Percentiles rank a stretch among this genome's conserved stretches.
Conservation (phyloP, 1,284 basidiomycete genomes). For the Meira miltonrushii region DNA sequence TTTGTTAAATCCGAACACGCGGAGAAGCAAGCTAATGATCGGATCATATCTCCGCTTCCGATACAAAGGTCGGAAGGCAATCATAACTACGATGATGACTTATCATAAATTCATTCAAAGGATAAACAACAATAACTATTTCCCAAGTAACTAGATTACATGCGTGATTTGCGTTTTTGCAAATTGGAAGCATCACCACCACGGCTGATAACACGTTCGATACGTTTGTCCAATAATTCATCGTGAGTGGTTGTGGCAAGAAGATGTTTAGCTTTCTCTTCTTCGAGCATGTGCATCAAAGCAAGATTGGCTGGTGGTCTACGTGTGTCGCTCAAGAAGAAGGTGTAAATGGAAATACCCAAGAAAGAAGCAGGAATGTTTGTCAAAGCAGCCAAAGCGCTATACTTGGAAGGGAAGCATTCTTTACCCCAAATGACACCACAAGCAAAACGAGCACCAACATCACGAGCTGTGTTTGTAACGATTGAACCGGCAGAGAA, state of each 20-base stretch:
- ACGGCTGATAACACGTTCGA: constrained; percentile 24
- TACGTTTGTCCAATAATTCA: constrained; percentile 34
- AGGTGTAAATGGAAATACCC: constrained; percentile 35
- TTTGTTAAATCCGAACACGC: too few species aligned
- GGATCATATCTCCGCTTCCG: too few species aligned
- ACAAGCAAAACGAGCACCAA: constrained; percentile 33
- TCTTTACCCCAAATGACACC: constrained; percentile 31
- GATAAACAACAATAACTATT: too few species aligned
- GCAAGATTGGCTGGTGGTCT: constrained; percentile 27
- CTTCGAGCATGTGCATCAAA: constrained; percentile 25
- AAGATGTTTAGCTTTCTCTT: constrained; percentile 23
- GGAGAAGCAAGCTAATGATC: too few species aligned
- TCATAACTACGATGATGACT: too few species aligned
- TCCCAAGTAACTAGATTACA: too few species aligned
- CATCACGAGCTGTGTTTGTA: constrained; percentile 38
- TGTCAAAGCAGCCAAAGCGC: constrained; percentile 34
- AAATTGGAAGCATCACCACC: constrained; percentile 22
- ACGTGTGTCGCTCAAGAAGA: constrained; percentile 37
- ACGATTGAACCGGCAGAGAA: constrained; percentile 29
- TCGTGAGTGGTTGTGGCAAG: constrained; percentile 26
- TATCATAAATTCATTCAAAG: too few species aligned
- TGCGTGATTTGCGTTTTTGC: too few species aligned
- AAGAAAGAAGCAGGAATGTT: constrained; percentile 38
- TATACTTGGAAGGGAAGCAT: constrained; percentile 36
- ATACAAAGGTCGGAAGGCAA: too few species aligned